A percentile compares a stretch with the other conserved stretches of the same genome.
Evolutionary conservation across 2,329 filamentous ascomycete species (phyloP).

Genomic region (Fusarium sororula): DNA sequence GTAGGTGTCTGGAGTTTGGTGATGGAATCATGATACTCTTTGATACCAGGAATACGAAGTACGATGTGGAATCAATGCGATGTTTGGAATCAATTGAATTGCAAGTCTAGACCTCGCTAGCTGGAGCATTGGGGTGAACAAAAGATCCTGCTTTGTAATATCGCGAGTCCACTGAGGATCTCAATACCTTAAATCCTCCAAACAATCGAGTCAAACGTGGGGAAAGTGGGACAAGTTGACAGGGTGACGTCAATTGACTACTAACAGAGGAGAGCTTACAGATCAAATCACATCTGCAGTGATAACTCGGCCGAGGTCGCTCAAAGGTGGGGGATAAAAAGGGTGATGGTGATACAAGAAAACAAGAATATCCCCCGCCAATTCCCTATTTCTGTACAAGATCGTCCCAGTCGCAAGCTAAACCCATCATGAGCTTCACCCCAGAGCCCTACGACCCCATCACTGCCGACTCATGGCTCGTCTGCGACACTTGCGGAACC

Average conservation of each 20-base stretch:
- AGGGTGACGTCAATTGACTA: slow-evolving; percentile 17
- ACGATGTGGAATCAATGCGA: slow-evolving; percentile 19
- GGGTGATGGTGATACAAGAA: not conserved
- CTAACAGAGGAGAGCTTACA: not conserved
- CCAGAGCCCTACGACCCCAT: slow-evolving; percentile 35
- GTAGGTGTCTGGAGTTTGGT: slow-evolving; percentile 11
- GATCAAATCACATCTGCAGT: not conserved
- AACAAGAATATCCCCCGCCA: not conserved
- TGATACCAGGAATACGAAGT: slow-evolving; percentile 12
- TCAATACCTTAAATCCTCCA: not conserved
- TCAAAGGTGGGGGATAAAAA: slow-evolving; percentile 4
- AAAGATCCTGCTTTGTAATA: slow-evolving; percentile 16
- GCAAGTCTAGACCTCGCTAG: not conserved
- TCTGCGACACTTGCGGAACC: slow-evolving; percentile 76
- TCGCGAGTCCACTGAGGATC: not conserved
- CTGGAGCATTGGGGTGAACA: not conserved
- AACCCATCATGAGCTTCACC: slow-evolving; percentile 27
- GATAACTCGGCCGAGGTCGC: not conserved
- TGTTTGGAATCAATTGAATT: not conserved
- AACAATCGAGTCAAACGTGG: not conserved
- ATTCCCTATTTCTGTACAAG: not conserved
- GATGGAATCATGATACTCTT: not conserved
- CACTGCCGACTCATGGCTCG: slow-evolving; percentile 49
- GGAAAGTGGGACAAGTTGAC: not conserved
- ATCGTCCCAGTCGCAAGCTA: slow-evolving; percentile 6